phyloP scores from a whole-genome alignment of 352 stramenopile genomes.

The Pythium myriotylum region DNA sequence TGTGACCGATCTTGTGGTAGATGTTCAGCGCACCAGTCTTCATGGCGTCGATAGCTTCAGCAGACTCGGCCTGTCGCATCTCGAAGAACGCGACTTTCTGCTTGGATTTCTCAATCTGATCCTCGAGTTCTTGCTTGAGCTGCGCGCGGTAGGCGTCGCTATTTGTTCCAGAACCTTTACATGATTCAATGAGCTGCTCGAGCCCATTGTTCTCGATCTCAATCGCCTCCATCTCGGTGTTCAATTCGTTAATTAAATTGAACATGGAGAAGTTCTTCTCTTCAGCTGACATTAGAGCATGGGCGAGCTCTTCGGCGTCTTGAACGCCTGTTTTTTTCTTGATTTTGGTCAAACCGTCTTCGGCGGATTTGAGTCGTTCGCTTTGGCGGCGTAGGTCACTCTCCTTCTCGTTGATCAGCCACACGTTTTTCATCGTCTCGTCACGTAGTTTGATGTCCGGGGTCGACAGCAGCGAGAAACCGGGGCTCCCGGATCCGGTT shows the following conservation, averaged over 20 bases:
- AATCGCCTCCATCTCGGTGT: slow-evolving; percentile 87
- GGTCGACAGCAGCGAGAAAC: slow-evolving; percentile 66
- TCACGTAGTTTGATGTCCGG: slow-evolving; percentile 73
- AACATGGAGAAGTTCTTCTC: slow-evolving; percentile 96
- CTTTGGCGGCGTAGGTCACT: slow-evolving; percentile 73
- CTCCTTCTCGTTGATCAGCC: slow-evolving; percentile 75
- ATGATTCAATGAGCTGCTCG: slow-evolving; percentile 60
- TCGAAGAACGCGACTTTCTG: slow-evolving; percentile 77
- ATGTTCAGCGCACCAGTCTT: slow-evolving; percentile 74
- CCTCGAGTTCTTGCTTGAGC: slow-evolving; percentile 75
- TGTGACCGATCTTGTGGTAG: slow-evolving; percentile 82
- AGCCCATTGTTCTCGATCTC: slow-evolving; percentile 86
- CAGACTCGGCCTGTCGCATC: slow-evolving; percentile 55
- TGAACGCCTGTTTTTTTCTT: slow-evolving; percentile 87
- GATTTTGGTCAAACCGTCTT: slow-evolving; percentile 88
- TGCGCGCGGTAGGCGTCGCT: slow-evolving; percentile 57
- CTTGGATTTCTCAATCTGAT: slow-evolving; percentile 85
- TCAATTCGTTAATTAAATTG: slow-evolving; percentile 94
- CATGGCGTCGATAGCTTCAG: slow-evolving; percentile 70
- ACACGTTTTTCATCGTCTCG: slow-evolving; percentile 78
- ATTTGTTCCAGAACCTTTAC: slow-evolving; percentile 58
- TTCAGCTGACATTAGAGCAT: slow-evolving; percentile 85
- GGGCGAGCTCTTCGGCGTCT: slow-evolving; percentile 83
- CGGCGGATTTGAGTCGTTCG: slow-evolving; percentile 65
- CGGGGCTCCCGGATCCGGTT: slow-evolving; percentile 23